These are phyloP conservation scores for Radiomyces spectabilis DNA, from an alignment of 192 early-diverging fungal species.

Conservation along the genomic window DNA sequence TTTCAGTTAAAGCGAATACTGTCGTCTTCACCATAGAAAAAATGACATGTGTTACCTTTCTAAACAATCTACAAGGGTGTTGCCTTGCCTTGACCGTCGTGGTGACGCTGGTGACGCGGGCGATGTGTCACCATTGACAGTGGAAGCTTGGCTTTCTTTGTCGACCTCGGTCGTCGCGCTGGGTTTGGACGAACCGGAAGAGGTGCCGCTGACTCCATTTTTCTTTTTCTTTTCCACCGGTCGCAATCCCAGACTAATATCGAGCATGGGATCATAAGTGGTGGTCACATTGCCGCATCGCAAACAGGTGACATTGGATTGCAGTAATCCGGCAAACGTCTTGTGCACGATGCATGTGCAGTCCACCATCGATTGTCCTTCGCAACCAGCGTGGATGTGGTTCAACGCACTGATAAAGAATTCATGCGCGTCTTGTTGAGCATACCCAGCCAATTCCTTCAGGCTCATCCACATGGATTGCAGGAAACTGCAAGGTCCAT, in stretches of 20 bases:
- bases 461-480: conserved; percentile 86
- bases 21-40: not conserved
- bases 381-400: conserved; percentile 67
- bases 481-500: conserved; percentile 77
- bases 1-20: not conserved
- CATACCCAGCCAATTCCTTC: conserved; percentile 82
- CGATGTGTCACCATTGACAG: not conserved
- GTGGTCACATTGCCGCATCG: conserved; percentile 72
- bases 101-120: not conserved
- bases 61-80: conserved; percentile 56
- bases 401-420: conserved; percentile 90
- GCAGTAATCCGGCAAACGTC: conserved; percentile 82
- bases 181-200: no score
- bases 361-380: conserved; percentile 33
- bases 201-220: no score
- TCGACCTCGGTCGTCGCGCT: not conserved
- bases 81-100: conserved; percentile 12
- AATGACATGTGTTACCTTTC: conserved; percentile 40
- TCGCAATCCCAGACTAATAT: conserved; percentile 83
- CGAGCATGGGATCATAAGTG: conserved; percentile 82
- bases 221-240: conserved; percentile 26
- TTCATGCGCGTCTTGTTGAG: conserved; percentile 97
- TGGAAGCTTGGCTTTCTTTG: not conserved
- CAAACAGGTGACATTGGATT: conserved; percentile 85
- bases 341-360: conserved; percentile 88